These are phyloP conservation scores for Ilex asprella DNA, from an alignment of 257 asterid species.

Conservation along the genomic window DNA sequence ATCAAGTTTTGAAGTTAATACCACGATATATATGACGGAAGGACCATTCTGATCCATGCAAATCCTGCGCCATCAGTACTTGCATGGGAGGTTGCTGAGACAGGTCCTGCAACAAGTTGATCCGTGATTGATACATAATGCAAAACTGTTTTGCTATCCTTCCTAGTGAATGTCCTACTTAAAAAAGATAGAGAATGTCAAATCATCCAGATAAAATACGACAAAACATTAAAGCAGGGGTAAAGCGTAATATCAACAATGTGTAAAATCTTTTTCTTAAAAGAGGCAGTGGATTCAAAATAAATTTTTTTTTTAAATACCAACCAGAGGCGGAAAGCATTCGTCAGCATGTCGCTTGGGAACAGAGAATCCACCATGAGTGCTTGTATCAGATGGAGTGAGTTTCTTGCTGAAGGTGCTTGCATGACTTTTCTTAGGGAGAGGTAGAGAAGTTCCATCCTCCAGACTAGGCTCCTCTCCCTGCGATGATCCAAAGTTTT, in stretches of 20 bases:
- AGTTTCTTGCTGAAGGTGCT: not conserved
- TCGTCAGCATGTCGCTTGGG: not conserved
- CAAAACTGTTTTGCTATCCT: too few species aligned
- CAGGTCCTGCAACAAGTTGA: slow-evolving; percentile 3
- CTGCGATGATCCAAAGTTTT: not conserved
- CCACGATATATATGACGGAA: slow-evolving; percentile 14
- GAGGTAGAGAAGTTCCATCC: not conserved
- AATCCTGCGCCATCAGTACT: slow-evolving; percentile 12
- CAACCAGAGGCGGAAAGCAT: slow-evolving; percentile 2
- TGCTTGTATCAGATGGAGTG: slow-evolving; percentile 1
- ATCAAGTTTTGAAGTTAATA: not conserved
- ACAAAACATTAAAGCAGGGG: too few species aligned
- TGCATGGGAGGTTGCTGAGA: slow-evolving; percentile 5
- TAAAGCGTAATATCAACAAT: too few species aligned
- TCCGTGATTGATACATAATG: too few species aligned
- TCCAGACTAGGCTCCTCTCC: not conserved
- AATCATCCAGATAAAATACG: too few species aligned
- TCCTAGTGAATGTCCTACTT: too few species aligned
- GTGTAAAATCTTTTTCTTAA: too few species aligned
- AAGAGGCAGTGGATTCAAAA: too few species aligned
- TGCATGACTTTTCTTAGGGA: not conserved
- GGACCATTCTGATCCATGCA: slow-evolving; percentile 11
- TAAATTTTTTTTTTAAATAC: not conserved
- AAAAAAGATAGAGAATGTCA: too few species aligned
- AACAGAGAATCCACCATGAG: slow-evolving; percentile 2